A percentile compares a stretch with the other conserved stretches of the same genome.
Conservation (phyloP, 192 early-diverging fungal genomes). For the Gaertneriomyces sp. region DNA sequence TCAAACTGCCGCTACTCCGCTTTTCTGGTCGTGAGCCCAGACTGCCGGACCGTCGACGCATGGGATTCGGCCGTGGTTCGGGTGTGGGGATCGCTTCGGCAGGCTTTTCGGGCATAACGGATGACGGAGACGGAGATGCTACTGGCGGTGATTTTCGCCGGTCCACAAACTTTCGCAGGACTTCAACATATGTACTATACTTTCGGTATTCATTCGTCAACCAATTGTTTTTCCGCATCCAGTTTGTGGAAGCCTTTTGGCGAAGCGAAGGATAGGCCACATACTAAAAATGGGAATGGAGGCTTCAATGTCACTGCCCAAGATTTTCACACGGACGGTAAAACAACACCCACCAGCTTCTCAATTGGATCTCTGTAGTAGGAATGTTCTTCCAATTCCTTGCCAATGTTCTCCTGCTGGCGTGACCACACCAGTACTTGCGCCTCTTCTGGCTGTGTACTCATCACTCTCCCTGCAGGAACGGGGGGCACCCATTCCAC, state of each 20-base stretch:
- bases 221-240: conserved; percentile 42
- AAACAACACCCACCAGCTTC: conserved; percentile 20
- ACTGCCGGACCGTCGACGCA: no score
- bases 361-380: conserved; percentile 35
- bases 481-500: conserved; percentile 38
- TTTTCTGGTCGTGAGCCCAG: no score
- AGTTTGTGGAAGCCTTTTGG: conserved; percentile 43
- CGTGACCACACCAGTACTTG: conserved; percentile 41
- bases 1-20: no score
- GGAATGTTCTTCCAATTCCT: conserved; percentile 46
- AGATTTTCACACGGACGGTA: neutral
- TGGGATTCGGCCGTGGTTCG: no score
- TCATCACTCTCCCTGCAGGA: conserved; percentile 29
- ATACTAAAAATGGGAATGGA: conserved; percentile 22
- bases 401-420: conserved; percentile 24
- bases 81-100: no score
- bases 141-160: neutral
- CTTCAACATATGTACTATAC: conserved; percentile 38
- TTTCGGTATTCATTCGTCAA: conserved; percentile 43
- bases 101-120: no score
- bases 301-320: neutral
- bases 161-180: conserved; percentile 16
- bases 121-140: no score
- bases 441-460: conserved; percentile 27
- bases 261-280: conserved; percentile 19